Conservation (phyloP, 2,329 filamentous ascomycete genomes). For the Penicillium thymicola region DNA sequence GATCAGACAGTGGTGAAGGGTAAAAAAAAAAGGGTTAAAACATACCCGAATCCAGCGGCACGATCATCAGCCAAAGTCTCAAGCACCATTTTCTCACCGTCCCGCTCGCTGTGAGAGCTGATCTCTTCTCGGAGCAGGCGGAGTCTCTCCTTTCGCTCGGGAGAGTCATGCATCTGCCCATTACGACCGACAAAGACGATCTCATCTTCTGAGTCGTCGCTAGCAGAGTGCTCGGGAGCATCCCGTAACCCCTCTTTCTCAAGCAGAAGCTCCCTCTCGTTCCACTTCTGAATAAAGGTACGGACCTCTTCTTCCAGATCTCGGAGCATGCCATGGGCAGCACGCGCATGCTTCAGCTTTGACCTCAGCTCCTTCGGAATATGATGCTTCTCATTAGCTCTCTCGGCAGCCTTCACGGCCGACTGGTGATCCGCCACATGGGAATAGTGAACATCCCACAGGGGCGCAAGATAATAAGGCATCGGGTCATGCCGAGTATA, state of each 20-base stretch:
- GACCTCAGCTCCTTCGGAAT: slow-evolving; percentile 78
- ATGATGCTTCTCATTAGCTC: slow-evolving; percentile 36
- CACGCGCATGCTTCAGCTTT: slow-evolving; percentile 74
- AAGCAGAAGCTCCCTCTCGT: slow-evolving; percentile 50
- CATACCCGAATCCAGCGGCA: slow-evolving; percentile 76
- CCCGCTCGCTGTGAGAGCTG: slow-evolving; percentile 39
- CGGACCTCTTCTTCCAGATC: slow-evolving; percentile 82
- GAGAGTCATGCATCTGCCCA: slow-evolving; percentile 60
- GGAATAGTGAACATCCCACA: slow-evolving; percentile 68
- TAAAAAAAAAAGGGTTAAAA: slow-evolving; percentile 24
- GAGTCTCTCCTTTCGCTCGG: slow-evolving; percentile 52
- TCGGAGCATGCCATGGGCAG: slow-evolving; percentile 74
- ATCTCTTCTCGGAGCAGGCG: slow-evolving; percentile 44
- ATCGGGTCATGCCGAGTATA: slow-evolving; percentile 69
- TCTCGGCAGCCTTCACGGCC: slow-evolving; percentile 41
- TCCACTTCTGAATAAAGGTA: slow-evolving; percentile 65
- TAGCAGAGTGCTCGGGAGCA: slow-evolving; percentile 36
- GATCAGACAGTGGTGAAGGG: no score
- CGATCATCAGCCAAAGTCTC: slow-evolving; percentile 74
- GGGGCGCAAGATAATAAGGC: slow-evolving; percentile 83
- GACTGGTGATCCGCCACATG: slow-evolving; percentile 37
- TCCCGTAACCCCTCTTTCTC: slow-evolving; percentile 46
- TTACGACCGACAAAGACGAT: slow-evolving; percentile 82
- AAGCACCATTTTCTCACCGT: slow-evolving; percentile 70
- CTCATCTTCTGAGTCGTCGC: slow-evolving; percentile 69